A percentile compares a stretch with the other conserved stretches of the same genome.
These are phyloP conservation scores for Diaporthe ampelina DNA, from an alignment of 2,329 filamentous ascomycete species.

Conservation along the genomic window DNA sequence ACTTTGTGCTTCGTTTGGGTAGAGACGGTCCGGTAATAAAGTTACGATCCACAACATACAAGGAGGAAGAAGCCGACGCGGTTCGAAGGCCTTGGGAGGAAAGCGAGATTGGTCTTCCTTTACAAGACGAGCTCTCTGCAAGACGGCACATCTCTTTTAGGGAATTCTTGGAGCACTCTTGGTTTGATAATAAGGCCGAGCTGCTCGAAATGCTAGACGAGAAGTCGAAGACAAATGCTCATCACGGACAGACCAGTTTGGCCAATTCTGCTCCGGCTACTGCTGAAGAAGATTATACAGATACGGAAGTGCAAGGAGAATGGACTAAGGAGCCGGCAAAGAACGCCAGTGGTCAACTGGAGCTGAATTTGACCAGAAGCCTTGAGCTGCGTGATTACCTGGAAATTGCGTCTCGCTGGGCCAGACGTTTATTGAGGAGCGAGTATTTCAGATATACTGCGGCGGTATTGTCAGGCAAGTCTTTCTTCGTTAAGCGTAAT, in stretches of 20 bases:
- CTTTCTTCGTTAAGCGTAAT: no score
- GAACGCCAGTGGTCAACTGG: fast-evolving
- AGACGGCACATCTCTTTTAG: not conserved
- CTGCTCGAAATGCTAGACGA: not conserved
- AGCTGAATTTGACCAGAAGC: not conserved
- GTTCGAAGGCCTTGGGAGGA: not conserved
- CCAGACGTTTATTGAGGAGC: not conserved
- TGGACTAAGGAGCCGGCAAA: not conserved
- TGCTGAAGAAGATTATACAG: not conserved
- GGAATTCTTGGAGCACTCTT: not conserved
- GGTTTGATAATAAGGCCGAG: not conserved
- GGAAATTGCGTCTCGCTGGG: not conserved
- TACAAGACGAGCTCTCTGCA: not conserved
- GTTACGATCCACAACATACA: fast-evolving
- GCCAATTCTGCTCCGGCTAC: not conserved
- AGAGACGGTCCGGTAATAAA: not conserved
- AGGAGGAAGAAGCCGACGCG: not conserved
- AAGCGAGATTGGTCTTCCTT: not conserved
- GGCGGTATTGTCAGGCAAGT: not conserved
- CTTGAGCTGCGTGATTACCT: not conserved
- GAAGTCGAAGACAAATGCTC: not conserved
- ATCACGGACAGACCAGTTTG: not conserved
- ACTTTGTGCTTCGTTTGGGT: not conserved
- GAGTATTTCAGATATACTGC: not conserved
- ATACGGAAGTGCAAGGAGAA: not conserved